These are phyloP conservation scores for Aspergillus fumigatiaffinis DNA, from an alignment of 2,329 filamentous ascomycete species.

Conservation along the genomic window DNA sequence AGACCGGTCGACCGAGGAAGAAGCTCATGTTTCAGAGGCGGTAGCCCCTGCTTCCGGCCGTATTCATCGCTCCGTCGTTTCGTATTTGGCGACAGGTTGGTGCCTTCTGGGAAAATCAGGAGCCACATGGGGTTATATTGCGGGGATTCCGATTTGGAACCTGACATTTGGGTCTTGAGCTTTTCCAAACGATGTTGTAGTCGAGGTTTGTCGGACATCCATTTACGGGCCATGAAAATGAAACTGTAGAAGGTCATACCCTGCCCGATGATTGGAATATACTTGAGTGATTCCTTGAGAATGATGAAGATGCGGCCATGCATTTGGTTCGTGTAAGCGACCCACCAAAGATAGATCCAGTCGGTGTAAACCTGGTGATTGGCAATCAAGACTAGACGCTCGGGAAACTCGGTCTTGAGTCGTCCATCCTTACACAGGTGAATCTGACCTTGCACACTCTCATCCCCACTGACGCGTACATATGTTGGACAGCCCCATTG, in stretches of 20 bases:
- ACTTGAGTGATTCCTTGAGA: conserved; percentile 61
- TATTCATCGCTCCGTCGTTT: conserved; percentile 54
- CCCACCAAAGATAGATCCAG: conserved; percentile 67
- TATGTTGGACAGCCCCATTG: conserved; percentile 61
- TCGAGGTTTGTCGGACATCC: conserved; percentile 57
- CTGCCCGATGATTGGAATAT: conserved; percentile 59
- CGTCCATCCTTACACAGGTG: conserved; percentile 54
- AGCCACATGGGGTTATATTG: conserved; percentile 63
- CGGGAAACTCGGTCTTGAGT: conserved; percentile 56
- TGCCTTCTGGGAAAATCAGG: conserved; percentile 63
- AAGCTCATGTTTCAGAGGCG: conserved; percentile 57
- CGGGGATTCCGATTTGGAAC: conserved; percentile 44
- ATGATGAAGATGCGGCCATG: conserved; percentile 66
- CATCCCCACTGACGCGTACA: conserved; percentile 60
- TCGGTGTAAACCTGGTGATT: conserved; percentile 68
- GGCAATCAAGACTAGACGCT: conserved; percentile 59
- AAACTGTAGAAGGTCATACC: conserved; percentile 64
- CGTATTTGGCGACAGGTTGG: conserved; percentile 56
- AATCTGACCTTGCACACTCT: conserved; percentile 57
- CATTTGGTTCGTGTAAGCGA: conserved; percentile 61
- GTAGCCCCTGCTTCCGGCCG: conserved; percentile 54
- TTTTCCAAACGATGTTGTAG: conserved; percentile 55
- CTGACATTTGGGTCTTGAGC: conserved; percentile 49
- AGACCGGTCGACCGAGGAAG: conserved; percentile 59
- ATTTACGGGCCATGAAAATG: conserved; percentile 62